Evolutionary conservation across 257 asterid genomes (phyloP).

Genomic region (Przewalskia tangutica): DNA sequence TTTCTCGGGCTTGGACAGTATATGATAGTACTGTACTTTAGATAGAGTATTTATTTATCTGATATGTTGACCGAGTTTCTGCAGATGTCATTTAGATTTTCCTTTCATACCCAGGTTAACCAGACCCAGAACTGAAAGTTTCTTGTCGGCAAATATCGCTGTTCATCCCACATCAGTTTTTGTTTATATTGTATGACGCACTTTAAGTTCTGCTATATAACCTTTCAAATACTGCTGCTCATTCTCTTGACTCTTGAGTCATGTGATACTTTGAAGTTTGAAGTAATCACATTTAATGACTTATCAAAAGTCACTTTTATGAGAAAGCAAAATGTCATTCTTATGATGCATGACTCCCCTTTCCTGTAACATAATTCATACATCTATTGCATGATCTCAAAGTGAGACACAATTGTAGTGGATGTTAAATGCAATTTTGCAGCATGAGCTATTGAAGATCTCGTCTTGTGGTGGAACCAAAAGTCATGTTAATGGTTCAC

Average conservation of each 20-base stretch:
- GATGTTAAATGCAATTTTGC: not conserved
- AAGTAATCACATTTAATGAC: not conserved
- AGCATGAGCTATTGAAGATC: not conserved
- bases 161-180: slow-evolving; percentile 88
- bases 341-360: not conserved
- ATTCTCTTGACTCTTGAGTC: not conserved
- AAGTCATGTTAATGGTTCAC: not conserved
- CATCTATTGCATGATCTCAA: not conserved
- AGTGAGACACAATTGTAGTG: not conserved
- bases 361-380: not conserved
- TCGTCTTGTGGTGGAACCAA: not conserved
- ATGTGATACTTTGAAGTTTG: not conserved
- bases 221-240: not conserved
- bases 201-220: too few relatives aligned
- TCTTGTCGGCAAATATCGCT: slow-evolving; percentile 98
- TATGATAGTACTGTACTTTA: slow-evolving; percentile 57
- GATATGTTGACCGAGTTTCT: slow-evolving; percentile 1
- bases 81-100: slow-evolving; percentile 1
- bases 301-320: not conserved
- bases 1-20: slow-evolving; percentile 98
- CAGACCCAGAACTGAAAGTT: slow-evolving; percentile 90
- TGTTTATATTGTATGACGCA: slow-evolving; percentile 91
- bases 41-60: slow-evolving; percentile 1
- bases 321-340: not conserved
- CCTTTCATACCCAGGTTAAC: slow-evolving; percentile 63